Conservation (phyloP, 2,329 filamentous ascomycete species). For the Fusarium sp. region DNA sequence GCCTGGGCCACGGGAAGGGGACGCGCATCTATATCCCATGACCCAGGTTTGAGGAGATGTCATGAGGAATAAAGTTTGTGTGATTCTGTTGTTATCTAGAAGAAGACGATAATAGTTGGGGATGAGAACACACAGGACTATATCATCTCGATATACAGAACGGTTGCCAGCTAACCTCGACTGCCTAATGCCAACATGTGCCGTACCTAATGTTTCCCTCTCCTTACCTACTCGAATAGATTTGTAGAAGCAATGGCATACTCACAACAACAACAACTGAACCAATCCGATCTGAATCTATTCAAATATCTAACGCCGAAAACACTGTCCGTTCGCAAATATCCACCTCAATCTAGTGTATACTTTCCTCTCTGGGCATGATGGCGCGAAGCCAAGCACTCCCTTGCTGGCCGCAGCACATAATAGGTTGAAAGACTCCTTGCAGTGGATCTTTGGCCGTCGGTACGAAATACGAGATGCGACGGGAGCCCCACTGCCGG, state of each 20-base stretch:
- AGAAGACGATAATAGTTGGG: too few species aligned
- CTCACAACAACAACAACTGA: neutral
- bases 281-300: too few species aligned
- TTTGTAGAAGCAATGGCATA: neutral
- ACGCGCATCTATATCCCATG: conserved; percentile 24
- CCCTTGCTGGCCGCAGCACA: neutral
- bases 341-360: conserved; percentile 3
- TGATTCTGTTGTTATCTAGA: neutral
- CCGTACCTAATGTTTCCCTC: neutral
- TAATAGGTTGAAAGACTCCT: conserved; percentile 15
- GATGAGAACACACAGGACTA: too few species aligned
- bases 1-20: conserved; percentile 36
- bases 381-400: conserved; percentile 32
- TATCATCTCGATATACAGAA: too few species aligned
- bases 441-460: conserved; percentile 3
- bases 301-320: neutral
- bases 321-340: neutral
- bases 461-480: conserved; percentile 44
- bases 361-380: conserved; percentile 24
- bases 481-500: conserved; percentile 22
- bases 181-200: too few species aligned
- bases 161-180: neutral
- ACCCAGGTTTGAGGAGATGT: conserved; percentile 10
- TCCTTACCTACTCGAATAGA: too few species aligned
- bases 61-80: conserved; percentile 4